Evolutionary conservation across 208 protist species (phyloP).

Genomic region (Trypanosomatidae sp.): DNA sequence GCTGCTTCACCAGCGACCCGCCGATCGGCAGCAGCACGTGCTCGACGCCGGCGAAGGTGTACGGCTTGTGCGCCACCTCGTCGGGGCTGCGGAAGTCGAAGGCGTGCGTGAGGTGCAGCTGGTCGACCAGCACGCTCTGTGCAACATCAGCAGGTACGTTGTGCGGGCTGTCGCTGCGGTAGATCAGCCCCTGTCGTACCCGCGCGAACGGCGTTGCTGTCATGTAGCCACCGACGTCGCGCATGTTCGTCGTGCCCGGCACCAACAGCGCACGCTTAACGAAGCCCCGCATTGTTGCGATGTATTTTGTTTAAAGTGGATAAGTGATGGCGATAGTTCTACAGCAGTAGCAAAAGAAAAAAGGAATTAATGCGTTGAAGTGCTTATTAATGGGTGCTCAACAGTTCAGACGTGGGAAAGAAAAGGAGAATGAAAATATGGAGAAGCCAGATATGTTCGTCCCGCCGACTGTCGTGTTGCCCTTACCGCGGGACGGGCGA

Average conservation of each 20-base stretch:
- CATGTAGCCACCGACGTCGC: slow-evolving; percentile 47
- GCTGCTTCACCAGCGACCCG: slow-evolving; percentile 8
- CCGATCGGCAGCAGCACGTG: slow-evolving; percentile 8
- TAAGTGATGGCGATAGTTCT: too few species aligned
- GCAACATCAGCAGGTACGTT: slow-evolving; percentile 13
- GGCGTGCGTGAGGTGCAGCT: slow-evolving; percentile 24
- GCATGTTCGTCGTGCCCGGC: slow-evolving; percentile 18
- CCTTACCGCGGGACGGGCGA: too few species aligned
- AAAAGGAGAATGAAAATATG: too few species aligned
- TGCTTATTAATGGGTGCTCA: too few species aligned
- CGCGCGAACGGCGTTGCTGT: slow-evolving; percentile 14
- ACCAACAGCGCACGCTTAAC: too few species aligned
- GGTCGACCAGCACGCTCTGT: slow-evolving; percentile 8
- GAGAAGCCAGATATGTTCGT: too few species aligned
- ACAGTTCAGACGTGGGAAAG: too few species aligned
- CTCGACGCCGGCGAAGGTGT: slow-evolving; percentile 22
- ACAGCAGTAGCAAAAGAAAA: too few species aligned
- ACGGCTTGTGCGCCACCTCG: slow-evolving; percentile 26
- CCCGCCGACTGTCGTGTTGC: too few species aligned
- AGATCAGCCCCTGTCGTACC: slow-evolving; percentile 21
- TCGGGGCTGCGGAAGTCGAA: slow-evolving; percentile 40
- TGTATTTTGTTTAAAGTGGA: too few species aligned
- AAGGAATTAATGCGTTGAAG: too few species aligned
- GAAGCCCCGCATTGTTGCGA: too few species aligned
- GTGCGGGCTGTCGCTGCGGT: slow-evolving; percentile 33